A percentile compares a stretch with the other conserved stretches of the same genome.
These are phyloP conservation scores for Vararia minispora DNA, from an alignment of 768 basidiomycete species.

Conservation along the genomic window DNA sequence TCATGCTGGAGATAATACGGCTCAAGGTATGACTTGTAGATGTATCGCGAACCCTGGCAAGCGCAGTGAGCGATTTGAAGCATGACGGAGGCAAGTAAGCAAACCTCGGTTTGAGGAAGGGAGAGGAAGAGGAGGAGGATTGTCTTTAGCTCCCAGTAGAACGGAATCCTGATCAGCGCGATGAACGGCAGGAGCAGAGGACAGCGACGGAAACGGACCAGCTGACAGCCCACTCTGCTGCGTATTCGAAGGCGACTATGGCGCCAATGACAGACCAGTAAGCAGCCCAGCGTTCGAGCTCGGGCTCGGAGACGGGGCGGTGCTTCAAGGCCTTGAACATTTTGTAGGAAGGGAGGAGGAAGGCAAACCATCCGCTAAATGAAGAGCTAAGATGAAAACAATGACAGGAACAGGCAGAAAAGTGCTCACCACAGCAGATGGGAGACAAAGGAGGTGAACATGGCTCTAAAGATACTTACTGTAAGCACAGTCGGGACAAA, in stretches of 20 bases:
- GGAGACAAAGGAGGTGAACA: conserved; percentile 40
- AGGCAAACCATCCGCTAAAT: conserved; percentile 62
- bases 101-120: conserved; percentile 59
- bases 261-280: conserved; percentile 57
- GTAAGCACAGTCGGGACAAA: too few relatives aligned
- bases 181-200: conserved; percentile 4
- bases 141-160: conserved; percentile 70
- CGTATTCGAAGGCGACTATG: conserved; percentile 51
- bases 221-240: conserved; percentile 51
- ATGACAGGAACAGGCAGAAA: background rate
- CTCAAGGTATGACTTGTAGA: conserved; percentile 48
- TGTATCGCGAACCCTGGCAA: conserved; percentile 51
- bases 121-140: conserved; percentile 55
- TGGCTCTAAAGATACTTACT: too few relatives aligned
- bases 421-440: conserved; percentile 34
- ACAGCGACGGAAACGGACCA: conserved; percentile 33
- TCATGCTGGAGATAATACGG: conserved; percentile 55
- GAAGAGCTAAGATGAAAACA: conserved; percentile 1
- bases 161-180: conserved; percentile 44
- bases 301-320: conserved; percentile 36
- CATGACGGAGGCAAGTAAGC: conserved; percentile 8
- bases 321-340: conserved; percentile 59
- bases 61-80: conserved; percentile 7
- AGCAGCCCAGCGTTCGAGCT: conserved; percentile 44
- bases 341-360: conserved; percentile 48